Percentiles rank a stretch among this genome's conserved stretches.
Evolutionary conservation across 177 flowering plant genomes (phyloP).

Genomic region (Telopea speciosissima): DNA sequence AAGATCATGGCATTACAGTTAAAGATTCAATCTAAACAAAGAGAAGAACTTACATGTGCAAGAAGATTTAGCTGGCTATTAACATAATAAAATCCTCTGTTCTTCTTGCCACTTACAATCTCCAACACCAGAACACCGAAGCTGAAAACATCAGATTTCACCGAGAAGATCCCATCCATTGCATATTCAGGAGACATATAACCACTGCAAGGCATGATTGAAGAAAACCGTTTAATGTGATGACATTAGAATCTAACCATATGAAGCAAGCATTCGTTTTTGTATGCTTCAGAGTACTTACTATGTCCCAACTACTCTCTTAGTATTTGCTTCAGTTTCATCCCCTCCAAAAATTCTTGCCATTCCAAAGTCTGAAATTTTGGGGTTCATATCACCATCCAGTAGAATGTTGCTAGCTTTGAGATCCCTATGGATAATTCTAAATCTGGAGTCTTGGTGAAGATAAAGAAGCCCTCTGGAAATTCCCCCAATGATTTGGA

Average conservation of each 20-base stretch:
- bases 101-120: constrained; percentile 39
- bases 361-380: constrained; percentile 48
- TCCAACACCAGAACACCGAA: constrained; percentile 40
- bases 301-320: constrained; percentile 35
- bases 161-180: constrained; percentile 30
- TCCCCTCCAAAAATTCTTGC: constrained; percentile 30
- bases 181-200: constrained; percentile 42
- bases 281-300: constrained; percentile 8
- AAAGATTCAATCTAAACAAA: not conserved
- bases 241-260: not conserved
- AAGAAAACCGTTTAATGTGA: not conserved
- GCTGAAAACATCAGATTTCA: constrained; percentile 38
- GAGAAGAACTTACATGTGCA: constrained; percentile 32
- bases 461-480: constrained; percentile 42
- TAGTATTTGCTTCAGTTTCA: constrained; percentile 21
- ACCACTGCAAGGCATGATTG: constrained; percentile 24
- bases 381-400: constrained; percentile 32
- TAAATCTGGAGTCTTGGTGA: constrained; percentile 38
- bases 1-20: not conserved
- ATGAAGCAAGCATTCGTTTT: not conserved
- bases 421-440: constrained; percentile 32
- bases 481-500: constrained; percentile 29
- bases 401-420: constrained; percentile 31
- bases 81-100: constrained; percentile 22
- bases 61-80: constrained; percentile 23